These are phyloP conservation scores for Earliella scabrosa DNA, from an alignment of 1,284 basidiomycete genomes.

Conservation along the genomic window DNA sequence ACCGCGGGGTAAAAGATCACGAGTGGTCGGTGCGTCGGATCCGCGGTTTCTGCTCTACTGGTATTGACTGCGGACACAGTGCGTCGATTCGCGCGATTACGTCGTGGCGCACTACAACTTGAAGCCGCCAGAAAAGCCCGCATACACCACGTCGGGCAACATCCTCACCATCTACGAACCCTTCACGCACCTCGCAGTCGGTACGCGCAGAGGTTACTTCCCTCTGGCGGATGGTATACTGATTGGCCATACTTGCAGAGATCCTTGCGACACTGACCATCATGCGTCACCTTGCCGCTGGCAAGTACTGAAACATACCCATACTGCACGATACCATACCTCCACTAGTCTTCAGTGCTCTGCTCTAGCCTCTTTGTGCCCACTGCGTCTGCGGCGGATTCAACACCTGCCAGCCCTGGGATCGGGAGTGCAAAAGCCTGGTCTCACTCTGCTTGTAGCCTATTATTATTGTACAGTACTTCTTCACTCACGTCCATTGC, in stretches of 20 bases:
- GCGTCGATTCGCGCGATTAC: constrained; percentile 61
- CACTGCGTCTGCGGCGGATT: no score
- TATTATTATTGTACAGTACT: no score
- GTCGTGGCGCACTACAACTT: constrained; percentile 64
- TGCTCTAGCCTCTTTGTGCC: no score
- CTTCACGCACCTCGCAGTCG: constrained; percentile 56
- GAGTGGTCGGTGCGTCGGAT: constrained; percentile 67
- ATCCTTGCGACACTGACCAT: constrained; percentile 64
- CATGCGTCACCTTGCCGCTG: constrained; percentile 57
- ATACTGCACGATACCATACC: neutral
- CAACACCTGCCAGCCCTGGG: no score
- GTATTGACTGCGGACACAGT: constrained; percentile 42
- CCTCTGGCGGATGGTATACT: neutral
- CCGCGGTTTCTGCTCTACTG: constrained; percentile 4
- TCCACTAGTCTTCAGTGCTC: no score
- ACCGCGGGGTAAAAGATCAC: constrained; percentile 53
- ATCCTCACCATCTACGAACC: constrained; percentile 64
- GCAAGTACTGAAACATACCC: constrained; percentile 29
- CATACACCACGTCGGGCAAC: constrained; percentile 68
- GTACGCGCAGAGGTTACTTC: constrained; percentile 46
- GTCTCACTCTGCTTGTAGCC: no score
- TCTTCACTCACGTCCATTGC: no score
- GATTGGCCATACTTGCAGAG: constrained; percentile 42
- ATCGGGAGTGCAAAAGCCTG: no score
- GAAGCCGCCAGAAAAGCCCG: constrained; percentile 53